Evolutionary conservation across 2,329 filamentous ascomycete genomes (phyloP).

Genomic region (Neurospora sp.): DNA sequence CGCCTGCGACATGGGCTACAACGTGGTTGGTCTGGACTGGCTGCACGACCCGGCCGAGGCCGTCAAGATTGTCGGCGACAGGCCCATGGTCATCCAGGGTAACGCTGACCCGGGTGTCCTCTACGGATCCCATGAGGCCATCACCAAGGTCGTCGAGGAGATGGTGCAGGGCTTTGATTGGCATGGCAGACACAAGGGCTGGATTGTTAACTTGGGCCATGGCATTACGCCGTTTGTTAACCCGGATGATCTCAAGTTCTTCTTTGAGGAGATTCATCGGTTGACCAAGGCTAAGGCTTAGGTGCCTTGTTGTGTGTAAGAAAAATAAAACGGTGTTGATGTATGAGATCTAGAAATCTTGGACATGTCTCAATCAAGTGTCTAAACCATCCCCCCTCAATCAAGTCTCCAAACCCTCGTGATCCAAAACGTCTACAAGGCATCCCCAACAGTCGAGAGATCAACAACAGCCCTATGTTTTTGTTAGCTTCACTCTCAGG

Average conservation of each 20-base stretch:
- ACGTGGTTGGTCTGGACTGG: constrained; percentile 94
- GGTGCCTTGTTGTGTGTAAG: constrained; percentile 8
- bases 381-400: too few relatives aligned
- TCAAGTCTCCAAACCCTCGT: background rate
- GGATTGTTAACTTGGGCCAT: constrained; percentile 95
- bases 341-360: background rate
- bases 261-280: constrained; percentile 84
- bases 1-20: constrained; percentile 79
- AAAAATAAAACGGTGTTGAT: constrained; percentile 1
- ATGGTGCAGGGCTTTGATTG: constrained; percentile 82
- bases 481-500: too few relatives aligned
- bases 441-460: constrained; percentile 6
- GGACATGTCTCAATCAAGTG: background rate
- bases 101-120: constrained; percentile 92
- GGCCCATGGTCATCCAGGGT: constrained; percentile 74
- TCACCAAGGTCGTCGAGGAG: constrained; percentile 70
- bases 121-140: constrained; percentile 74
- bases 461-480: constrained; percentile 9
- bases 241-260: constrained; percentile 87
- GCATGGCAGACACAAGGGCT: constrained; percentile 70
- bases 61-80: constrained; percentile 64
- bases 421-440: constrained; percentile 2
- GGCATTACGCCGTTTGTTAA: constrained; percentile 96
- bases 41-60: constrained; percentile 81
- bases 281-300: constrained; percentile 35